Evolutionary conservation across 1,139 yeast species (phyloP), one percentile per base, ranked within the genome.

Genomic region (Protomyces lactucae-debilis): DNA sequence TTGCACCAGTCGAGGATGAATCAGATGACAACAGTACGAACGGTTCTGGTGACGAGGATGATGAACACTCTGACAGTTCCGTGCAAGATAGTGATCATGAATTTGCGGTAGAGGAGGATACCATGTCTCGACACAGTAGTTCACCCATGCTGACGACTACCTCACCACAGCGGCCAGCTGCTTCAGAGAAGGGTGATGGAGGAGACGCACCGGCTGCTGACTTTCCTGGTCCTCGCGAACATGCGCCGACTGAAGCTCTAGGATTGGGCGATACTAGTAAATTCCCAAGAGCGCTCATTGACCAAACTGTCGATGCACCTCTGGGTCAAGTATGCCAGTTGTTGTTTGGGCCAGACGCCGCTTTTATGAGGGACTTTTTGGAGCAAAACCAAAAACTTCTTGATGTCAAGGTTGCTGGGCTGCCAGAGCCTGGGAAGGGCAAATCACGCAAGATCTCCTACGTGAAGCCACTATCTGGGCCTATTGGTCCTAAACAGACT

Each of bases 401-500:
- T 65, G 89, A 88, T 65, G 80, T 92, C 12, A 76, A 83, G 32
- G 48, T 60, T 37, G 57, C 60, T 9, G 84, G 80, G 1, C 80
- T 91, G 61, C 80, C 85, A 0, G 79, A 80, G 32, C 82, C 43
- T 16, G 85, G 70, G 61, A 67, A 16, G 71, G 76, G 39, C 74
- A 75, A 16, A 70, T 70, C 4, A 5, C 66, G 99, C 68, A 78
- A 80, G 52, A 92, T 86, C 73, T 80, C 82, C 3, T 95, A 92
- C 73, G 81, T 79, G 56, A 92, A 92, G 74, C 98, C 97, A 2
- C 78, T 95, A 67, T 79, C 80, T 66, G 92, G 87, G 0, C 84
- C 97, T 0, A 84, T 95, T 66, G 99, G 99, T 0, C 99, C 99
- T 5, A 93, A 92, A 72, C 97, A 92, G 73, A 92, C 99, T 2